Evolutionary conservation across 23 red algal genomes (phyloP), one percentile per base, ranked within the genome.

Genomic region (Gracilaria caudata): DNA sequence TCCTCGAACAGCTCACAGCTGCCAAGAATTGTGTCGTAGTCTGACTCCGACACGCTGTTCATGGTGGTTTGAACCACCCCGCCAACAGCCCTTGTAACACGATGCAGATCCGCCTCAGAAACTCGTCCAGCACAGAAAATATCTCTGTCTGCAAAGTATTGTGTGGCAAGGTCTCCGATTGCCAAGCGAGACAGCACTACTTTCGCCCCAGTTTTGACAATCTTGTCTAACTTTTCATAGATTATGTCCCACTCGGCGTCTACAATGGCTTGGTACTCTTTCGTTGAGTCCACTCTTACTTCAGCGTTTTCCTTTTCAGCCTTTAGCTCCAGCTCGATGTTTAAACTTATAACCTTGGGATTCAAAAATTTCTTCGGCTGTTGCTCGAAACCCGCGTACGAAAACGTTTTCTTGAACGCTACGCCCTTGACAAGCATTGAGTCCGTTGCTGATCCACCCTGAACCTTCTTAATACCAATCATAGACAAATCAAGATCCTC

Each of bases 161-260:
- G 96, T 25, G 96, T 98, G 26, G 96, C 96, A 80, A 98, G 91
- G 55, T 98, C 96, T 51, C 96, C 96, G 44, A 98, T 98, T 46
- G 96, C 96, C 10, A 98, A 91, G 20, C 89, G 83, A 17, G 90
- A 94, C 30, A 98, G 84, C 1, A 98, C 96, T 34, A 98, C 92
- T 38, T 95, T 94, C 5, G 96, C 96, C 2, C 96, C 96, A 4
- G 92, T 98, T 36, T 80, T 82, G 2, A 90, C 89, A 23, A 95
- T 95, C 57, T 91, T 86, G 53, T 93, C 93, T 32, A 98, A 74
- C 58, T 98, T 98, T 21, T 95, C 92, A 79, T 98, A 98, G 53
- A 98, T 98, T 51, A 98, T 98, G 51, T 95, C 87, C 96, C 96
- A 98, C 41, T 98, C 96, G 14, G 96, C 96, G 73, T 98, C 96